phyloP scores from a whole-genome alignment of 306 rosid genomes.

The Lotus japonicus region DNA sequence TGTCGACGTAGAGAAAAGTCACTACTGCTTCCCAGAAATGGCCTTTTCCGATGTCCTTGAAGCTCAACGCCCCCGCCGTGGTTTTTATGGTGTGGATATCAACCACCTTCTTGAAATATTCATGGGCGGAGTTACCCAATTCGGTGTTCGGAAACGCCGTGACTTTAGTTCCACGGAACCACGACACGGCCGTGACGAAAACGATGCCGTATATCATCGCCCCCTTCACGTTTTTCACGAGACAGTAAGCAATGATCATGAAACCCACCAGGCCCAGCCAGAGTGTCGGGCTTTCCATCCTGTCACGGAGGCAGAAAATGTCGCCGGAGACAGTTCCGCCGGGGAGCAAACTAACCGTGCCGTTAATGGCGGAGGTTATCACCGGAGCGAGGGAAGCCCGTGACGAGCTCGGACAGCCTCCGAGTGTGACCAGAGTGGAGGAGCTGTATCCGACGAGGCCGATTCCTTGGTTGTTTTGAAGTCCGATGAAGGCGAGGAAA shows the following conservation, averaged over 20 bases:
- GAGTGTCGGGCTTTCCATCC: constrained; percentile 92
- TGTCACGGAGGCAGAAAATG: constrained; percentile 40
- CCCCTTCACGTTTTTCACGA: constrained; percentile 71
- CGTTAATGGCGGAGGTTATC: constrained; percentile 41
- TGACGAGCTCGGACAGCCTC: constrained; percentile 60
- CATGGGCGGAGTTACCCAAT: constrained; percentile 46
- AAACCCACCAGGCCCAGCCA: constrained; percentile 91
- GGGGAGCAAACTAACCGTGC: constrained; percentile 42
- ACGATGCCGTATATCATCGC: constrained; percentile 94
- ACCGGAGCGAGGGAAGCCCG: constrained; percentile 70
- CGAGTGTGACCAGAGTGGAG: constrained; percentile 64
- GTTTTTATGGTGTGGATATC: constrained; percentile 63
- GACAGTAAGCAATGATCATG: constrained; percentile 65
- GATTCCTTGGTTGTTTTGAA: constrained; percentile 77
- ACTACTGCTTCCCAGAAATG: constrained; percentile 83
- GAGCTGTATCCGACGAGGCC: constrained; percentile 76
- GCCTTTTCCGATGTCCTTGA: constrained; percentile 48
- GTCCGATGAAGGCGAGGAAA: constrained; percentile 84
- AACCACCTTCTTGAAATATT: constrained; percentile 77
- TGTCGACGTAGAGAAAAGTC: constrained; percentile 82
- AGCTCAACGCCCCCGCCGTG: constrained; percentile 86
- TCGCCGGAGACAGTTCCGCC: constrained; percentile 65
- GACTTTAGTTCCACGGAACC: constrained; percentile 75
- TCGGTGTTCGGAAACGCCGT: constrained; percentile 66
- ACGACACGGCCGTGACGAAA: constrained; percentile 77